A percentile compares a stretch with the other conserved stretches of the same genome.
These are phyloP conservation scores for Nectriaceae sp. DNA, from an alignment of 2,329 filamentous ascomycete species.

Conservation along the genomic window DNA sequence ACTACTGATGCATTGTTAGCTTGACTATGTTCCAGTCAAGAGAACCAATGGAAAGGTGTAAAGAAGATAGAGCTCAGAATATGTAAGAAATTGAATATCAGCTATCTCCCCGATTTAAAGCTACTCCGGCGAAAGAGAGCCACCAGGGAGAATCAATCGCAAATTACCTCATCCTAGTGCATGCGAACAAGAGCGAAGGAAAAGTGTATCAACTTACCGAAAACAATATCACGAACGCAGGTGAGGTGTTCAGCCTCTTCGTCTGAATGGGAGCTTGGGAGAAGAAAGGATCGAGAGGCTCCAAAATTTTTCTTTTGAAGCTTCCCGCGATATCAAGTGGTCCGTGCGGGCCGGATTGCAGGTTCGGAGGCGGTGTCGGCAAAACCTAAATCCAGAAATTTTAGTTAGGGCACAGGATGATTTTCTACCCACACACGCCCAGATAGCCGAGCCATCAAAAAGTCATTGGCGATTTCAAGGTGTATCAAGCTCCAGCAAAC, in stretches of 20 bases:
- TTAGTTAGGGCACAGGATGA: slow-evolving; percentile 45
- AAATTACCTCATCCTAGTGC: slow-evolving; percentile 92
- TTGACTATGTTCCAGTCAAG: slow-evolving; percentile 16
- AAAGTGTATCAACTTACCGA: slow-evolving; percentile 30
- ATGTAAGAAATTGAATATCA: slow-evolving; percentile 99
- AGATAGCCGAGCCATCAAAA: slow-evolving; percentile 42
- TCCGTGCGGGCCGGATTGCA: slow-evolving; percentile 16
- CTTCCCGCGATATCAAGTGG: slow-evolving; percentile 16
- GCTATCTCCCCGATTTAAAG: slow-evolving; percentile 72
- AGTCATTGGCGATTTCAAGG: slow-evolving; percentile 42
- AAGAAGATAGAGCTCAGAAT: slow-evolving; percentile 69
- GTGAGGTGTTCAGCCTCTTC: slow-evolving; percentile 30
- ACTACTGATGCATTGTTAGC: no score
- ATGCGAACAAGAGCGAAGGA: slow-evolving; percentile 8
- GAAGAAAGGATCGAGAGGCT: neutral
- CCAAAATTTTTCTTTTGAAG: slow-evolving; percentile 27
- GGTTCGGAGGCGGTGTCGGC: slow-evolving; percentile 18
- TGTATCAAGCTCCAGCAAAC: slow-evolving; percentile 37
- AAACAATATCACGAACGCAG: slow-evolving; percentile 11
- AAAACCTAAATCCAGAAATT: slow-evolving; percentile 33
- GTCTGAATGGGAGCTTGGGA: slow-evolving; percentile 1
- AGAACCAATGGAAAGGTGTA: slow-evolving; percentile 24
- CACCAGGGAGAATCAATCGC: slow-evolving; percentile 90
- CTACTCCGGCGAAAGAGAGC: slow-evolving; percentile 86
- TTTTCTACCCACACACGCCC: slow-evolving; percentile 43